phyloP scores from a whole-genome alignment of 108 stramenopile genomes.

The Nitzschia sp. region DNA sequence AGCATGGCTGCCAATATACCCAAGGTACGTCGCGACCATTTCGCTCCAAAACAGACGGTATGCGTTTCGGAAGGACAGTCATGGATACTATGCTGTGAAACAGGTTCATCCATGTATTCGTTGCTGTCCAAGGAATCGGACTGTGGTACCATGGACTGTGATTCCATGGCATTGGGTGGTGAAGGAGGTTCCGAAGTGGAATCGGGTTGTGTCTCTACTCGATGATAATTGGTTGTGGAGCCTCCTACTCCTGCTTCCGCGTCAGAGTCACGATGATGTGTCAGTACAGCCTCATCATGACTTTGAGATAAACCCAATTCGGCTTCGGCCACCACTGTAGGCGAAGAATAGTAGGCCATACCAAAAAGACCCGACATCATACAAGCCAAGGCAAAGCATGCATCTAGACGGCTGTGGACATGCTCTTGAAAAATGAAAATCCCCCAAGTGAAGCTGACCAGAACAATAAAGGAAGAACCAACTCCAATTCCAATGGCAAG shows the following conservation, averaged over 20 bases:
- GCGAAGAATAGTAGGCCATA: slow-evolving; percentile 73
- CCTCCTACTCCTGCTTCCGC: background rate
- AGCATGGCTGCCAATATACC: slow-evolving; percentile 47
- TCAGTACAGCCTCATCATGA: background rate
- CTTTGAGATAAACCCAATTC: background rate
- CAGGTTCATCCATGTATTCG: background rate
- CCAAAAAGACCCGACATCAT: slow-evolving; percentile 70
- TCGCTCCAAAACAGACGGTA: slow-evolving; percentile 19
- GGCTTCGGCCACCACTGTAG: slow-evolving; percentile 17
- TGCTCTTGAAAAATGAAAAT: slow-evolving; percentile 75
- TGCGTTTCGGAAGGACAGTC: background rate
- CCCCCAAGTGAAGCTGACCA: slow-evolving; percentile 77
- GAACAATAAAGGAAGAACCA: slow-evolving; percentile 75
- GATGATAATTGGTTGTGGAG: background rate
- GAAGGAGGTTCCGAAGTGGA: background rate
- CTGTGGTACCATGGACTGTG: background rate
- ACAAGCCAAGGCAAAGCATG: slow-evolving; percentile 54
- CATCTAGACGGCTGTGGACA: slow-evolving; percentile 39
- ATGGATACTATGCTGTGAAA: background rate
- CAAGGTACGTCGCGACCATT: slow-evolving; percentile 12
- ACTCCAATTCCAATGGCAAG: slow-evolving; percentile 75
- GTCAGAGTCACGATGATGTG: background rate
- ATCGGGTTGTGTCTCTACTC: background rate
- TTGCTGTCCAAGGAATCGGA: background rate
- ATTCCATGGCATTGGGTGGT: background rate